Base-by-base conservation (phyloP, 768 basidiomycete genomes). In the Leccinum broughii region DNA sequence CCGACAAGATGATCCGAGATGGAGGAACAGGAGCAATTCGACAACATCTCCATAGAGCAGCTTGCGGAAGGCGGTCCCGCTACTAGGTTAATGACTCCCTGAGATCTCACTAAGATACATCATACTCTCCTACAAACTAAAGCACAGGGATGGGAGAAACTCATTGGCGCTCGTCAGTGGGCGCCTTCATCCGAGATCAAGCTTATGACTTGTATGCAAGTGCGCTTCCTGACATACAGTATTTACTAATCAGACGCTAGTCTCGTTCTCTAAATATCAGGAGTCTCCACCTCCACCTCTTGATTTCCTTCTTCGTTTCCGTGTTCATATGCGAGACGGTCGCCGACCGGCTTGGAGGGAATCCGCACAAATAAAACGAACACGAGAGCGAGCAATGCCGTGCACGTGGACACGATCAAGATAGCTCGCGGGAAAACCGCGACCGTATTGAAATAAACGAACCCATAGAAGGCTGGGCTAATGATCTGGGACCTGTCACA, bases 371-470 rank as follows among this genome's bases (percentile, higher is more conserved):
- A 77, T 13, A 68, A 62, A 32, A 88, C 70, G 11, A 83, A 67
- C 37, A 75, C 46, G 57, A 86, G 76, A 7, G 85, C 78, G 6
- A 83, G 28, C 8, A 67, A 52, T 53, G 82, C 64, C 20, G 73
- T 73, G 37, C 66, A 73, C 26, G 78, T 72, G 8, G 84, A 80
- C 24, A 90, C 75, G 58, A 85, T 77, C 73, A 94, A 90, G 7
- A 95, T 85, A 4, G 84, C 81, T 39, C 83, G 79, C 2, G 93
- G 88, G 67, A 86, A 87, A 8, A 75, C 78, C 9, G 82, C 83
- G 17, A 93, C 91, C 1, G 90, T 95, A 56, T 77, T 80, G 62
- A 83, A 79, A 67, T 87, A 95, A 10, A 90, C 78, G 17, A 86
- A 68, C 5, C 92, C 90, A 65, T 88, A 94, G 39, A 92, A 34